These are phyloP conservation scores for Trametes sanguinea DNA, from an alignment of 768 basidiomycete species.

Conservation along the genomic window DNA sequence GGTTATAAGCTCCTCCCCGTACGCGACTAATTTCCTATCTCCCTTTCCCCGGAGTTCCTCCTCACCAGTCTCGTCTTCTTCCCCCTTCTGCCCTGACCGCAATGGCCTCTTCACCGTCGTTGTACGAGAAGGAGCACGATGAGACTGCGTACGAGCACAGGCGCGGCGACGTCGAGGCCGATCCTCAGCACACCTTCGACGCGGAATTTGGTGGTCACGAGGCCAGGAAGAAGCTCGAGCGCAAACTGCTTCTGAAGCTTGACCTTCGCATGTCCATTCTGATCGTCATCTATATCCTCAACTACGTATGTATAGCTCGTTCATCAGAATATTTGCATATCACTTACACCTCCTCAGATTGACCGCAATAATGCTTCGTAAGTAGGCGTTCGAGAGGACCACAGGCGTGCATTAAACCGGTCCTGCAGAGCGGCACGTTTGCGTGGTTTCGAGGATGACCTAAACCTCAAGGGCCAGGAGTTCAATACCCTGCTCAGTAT, in stretches of 20 bases:
- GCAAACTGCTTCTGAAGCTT: constrained; percentile 45
- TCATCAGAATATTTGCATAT: neutral
- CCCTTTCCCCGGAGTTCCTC: constrained; percentile 16
- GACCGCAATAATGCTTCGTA: constrained; percentile 75
- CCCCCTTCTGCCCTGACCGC: neutral
- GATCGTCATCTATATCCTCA: constrained; percentile 48
- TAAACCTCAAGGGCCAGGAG: constrained; percentile 59
- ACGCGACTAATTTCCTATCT: constrained; percentile 5
- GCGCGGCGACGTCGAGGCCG: constrained; percentile 15
- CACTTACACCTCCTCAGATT: constrained; percentile 41
- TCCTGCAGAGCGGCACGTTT: constrained; percentile 64
- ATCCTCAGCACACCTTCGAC: constrained; percentile 24
- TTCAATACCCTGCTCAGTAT: constrained; percentile 70
- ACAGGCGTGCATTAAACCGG: neutral
- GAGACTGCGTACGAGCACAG: constrained; percentile 19
- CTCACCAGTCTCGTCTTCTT: neutral
- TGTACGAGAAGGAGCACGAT: constrained; percentile 19
- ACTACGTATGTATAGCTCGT: constrained; percentile 40
- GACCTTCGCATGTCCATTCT: constrained; percentile 47
- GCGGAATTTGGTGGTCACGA: constrained; percentile 42
- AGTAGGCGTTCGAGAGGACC: constrained; percentile 21
- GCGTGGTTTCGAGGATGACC: constrained; percentile 69
- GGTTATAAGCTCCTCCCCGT: constrained; percentile 22
- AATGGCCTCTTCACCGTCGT: constrained; percentile 24
- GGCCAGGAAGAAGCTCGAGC: constrained; percentile 43